Evolutionary conservation across 768 basidiomycete species (phyloP).

Genomic region (Lentinula lateritia): DNA sequence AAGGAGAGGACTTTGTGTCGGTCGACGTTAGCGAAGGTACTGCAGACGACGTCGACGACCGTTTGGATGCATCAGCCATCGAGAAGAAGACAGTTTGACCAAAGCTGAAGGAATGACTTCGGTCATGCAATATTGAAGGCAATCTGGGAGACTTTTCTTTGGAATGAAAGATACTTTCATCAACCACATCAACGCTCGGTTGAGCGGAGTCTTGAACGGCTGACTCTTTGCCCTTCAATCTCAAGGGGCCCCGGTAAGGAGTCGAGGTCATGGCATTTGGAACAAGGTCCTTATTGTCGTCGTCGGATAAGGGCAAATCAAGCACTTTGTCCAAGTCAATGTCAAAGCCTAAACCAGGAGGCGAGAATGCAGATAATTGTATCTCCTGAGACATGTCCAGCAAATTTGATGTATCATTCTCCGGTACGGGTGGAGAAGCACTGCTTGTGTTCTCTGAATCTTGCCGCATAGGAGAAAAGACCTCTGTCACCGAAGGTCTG

Average conservation of each 20-base stretch:
- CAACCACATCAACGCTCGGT: constrained; percentile 20
- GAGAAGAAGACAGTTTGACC: constrained; percentile 62
- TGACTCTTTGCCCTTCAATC: constrained; percentile 30
- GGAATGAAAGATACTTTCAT: constrained; percentile 42
- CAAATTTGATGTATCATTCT: constrained; percentile 40
- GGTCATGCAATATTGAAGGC: constrained; percentile 38
- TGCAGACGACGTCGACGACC: constrained; percentile 14
- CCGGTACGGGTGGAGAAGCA: not conserved
- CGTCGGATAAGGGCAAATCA: constrained; percentile 26
- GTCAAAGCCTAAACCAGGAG: constrained; percentile 35
- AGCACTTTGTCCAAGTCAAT: constrained; percentile 22
- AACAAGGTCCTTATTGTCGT: constrained; percentile 17
- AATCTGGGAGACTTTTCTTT: constrained; percentile 33
- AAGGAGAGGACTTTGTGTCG: constrained; percentile 20
- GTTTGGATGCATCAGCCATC: constrained; percentile 22
- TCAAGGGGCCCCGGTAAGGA: constrained; percentile 34
- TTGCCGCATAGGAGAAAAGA: constrained; percentile 41
- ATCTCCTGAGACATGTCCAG: constrained; percentile 56
- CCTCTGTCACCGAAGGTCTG: constrained; percentile 41
- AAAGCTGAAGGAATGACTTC: constrained; percentile 65
- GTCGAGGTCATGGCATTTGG: constrained; percentile 35
- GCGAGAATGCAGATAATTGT: constrained; percentile 45
- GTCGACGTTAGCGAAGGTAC: constrained; percentile 7
- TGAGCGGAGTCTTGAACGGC: constrained; percentile 13
- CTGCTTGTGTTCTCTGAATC: constrained; percentile 7